These are phyloP conservation scores for Phytophthora pistaciae DNA, from an alignment of 352 stramenopile genomes.

Conservation along the genomic window DNA sequence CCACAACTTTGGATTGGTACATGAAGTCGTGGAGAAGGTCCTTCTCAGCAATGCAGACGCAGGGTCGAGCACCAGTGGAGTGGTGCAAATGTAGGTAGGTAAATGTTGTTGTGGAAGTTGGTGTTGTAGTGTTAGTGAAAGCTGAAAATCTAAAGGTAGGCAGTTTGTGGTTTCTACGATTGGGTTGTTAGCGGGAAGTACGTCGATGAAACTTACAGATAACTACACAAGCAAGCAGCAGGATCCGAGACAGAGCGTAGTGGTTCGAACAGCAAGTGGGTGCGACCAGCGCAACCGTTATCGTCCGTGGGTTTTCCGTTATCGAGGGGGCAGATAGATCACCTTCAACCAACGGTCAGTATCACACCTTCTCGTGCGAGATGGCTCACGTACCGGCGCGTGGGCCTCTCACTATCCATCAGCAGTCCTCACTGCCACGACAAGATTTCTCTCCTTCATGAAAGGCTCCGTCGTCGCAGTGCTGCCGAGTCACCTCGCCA, in stretches of 20 bases:
- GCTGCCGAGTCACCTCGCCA: neutral
- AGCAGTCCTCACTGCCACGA: neutral
- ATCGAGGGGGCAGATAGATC: neutral
- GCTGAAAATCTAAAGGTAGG: neutral
- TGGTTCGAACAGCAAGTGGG: no score
- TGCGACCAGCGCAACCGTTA: neutral
- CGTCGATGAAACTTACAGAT: no score
- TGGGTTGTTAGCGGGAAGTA: neutral
- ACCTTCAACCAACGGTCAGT: neutral
- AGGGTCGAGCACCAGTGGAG: neutral
- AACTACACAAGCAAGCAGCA: no score
- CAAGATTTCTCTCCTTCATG: neutral
- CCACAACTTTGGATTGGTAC: conserved; percentile 25
- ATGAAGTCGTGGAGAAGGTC: conserved; percentile 31
- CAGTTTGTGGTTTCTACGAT: neutral
- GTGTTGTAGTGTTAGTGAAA: neutral
- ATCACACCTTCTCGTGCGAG: neutral
- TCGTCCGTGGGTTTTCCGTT: neutral
- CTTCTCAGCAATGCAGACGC: conserved; percentile 5
- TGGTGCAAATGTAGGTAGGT: neutral
- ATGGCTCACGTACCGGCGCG: neutral
- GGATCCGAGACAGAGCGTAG: no score
- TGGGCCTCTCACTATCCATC: neutral
- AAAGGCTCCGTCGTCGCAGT: neutral
- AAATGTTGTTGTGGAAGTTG: neutral